phyloP scores from a whole-genome alignment of 768 basidiomycete species.

The Tylopilus rubrobrunneus region DNA sequence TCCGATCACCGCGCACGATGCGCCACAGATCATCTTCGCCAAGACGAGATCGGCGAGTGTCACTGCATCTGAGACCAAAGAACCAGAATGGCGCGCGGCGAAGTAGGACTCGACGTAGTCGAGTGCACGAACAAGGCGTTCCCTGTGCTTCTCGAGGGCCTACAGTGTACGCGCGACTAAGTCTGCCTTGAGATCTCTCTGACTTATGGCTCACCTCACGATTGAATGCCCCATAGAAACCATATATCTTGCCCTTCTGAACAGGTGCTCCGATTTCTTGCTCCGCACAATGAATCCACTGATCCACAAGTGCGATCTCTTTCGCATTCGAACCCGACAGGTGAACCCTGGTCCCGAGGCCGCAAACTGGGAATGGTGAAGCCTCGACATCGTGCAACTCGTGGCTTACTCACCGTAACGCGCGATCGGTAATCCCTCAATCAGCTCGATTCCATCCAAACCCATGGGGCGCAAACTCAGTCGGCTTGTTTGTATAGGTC shows the following conservation, averaged over 20 bases:
- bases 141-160: neutral
- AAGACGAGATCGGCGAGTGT: too few species aligned
- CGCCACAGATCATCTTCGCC: too few species aligned
- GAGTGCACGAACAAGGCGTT: conserved; percentile 1
- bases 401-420: conserved; percentile 12
- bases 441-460: too few species aligned
- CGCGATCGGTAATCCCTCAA: conserved; percentile 15
- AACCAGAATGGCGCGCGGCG: too few species aligned
- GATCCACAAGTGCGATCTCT: conserved; percentile 13
- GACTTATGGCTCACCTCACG: conserved; percentile 5
- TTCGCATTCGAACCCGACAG: conserved; percentile 13
- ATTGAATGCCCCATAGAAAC: neutral
- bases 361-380: neutral
- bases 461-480: conserved; percentile 6
- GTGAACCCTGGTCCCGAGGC: conserved; percentile 7
- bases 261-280: conserved; percentile 4
- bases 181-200: neutral
- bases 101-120: too few species aligned
- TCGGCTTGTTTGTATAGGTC: conserved; percentile 8
- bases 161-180: neutral
- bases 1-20: too few species aligned
- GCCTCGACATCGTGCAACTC: neutral
- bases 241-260: neutral
- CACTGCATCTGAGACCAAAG: too few species aligned
- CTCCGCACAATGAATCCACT: conserved; percentile 21